Evolutionary conservation across 805 yeast species (phyloP).

Genomic region (Lipomyces kockii): DNA sequence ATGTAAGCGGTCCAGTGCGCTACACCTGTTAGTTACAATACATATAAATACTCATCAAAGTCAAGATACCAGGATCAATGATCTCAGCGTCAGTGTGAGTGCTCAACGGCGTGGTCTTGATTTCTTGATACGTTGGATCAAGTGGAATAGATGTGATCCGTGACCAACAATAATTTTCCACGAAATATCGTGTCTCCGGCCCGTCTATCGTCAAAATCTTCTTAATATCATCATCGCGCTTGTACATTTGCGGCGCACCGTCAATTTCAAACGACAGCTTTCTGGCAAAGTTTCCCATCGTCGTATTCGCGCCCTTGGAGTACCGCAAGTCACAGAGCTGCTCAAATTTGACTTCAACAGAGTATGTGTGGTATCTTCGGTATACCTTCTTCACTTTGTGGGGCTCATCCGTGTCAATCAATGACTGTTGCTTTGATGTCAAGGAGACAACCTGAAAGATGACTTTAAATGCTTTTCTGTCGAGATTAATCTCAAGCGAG

Average conservation of each 20-base stretch:
- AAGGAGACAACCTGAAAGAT: slow-evolving; percentile 2
- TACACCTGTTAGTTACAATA: background rate
- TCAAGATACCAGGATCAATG: background rate
- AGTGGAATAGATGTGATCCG: slow-evolving; percentile 1
- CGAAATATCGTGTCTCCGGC: background rate
- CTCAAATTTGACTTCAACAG: background rate
- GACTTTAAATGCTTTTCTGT: background rate
- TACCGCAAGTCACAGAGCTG: slow-evolving; percentile 2
- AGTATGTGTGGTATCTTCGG: background rate
- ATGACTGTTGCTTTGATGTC: background rate
- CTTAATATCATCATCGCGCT: slow-evolving; percentile 6
- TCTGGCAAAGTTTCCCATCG: background rate
- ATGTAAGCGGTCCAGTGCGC: slow-evolving; percentile 9
- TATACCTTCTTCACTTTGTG: background rate
- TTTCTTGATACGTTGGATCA: background rate
- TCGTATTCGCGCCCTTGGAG: slow-evolving; percentile 1
- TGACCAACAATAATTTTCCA: slow-evolving; percentile 5
- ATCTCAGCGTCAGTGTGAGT: background rate
- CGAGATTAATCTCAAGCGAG: background rate
- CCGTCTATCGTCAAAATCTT: background rate
- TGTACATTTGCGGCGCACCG: background rate
- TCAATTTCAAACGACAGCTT: background rate
- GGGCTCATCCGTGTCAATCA: background rate
- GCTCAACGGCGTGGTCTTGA: background rate
- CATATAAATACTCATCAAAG: background rate